Evolutionary conservation across 2,329 filamentous ascomycete genomes (phyloP).

Genomic region (Ambrosiella cleistominuta): DNA sequence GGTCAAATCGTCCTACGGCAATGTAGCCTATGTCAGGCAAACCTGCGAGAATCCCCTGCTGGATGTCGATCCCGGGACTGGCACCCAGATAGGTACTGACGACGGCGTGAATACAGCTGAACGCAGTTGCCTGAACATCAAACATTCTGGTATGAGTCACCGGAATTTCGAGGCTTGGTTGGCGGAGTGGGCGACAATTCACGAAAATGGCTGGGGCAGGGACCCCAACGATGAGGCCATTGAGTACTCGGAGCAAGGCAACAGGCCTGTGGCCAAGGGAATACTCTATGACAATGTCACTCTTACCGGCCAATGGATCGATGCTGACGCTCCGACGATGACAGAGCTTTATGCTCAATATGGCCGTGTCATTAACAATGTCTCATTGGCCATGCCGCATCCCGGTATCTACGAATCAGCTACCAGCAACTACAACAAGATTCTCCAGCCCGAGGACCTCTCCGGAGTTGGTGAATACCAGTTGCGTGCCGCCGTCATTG

Average conservation of each 20-base stretch:
- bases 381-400: conserved; percentile 63
- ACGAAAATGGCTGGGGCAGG: conserved; percentile 25
- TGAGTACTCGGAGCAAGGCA: conserved; percentile 17
- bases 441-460: conserved; percentile 50
- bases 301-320: conserved; percentile 51
- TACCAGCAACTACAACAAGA: conserved; percentile 39
- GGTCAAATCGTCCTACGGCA: conserved; percentile 46
- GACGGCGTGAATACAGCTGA: conserved; percentile 25
- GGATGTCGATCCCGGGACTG: background rate
- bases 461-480: conserved; percentile 51
- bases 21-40: conserved; percentile 34
- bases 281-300: conserved; percentile 58
- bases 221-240: conserved; percentile 17
- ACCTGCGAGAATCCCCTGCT: conserved; percentile 46
- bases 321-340: conserved; percentile 34
- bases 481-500: conserved; percentile 50
- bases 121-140: conserved; percentile 47
- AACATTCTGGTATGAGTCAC: conserved; percentile 52
- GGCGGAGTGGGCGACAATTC: conserved; percentile 34
- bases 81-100: conserved; percentile 21
- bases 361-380: conserved; percentile 51
- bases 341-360: conserved; percentile 30
- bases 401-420: conserved; percentile 48
- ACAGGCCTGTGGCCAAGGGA: conserved; percentile 42
- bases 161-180: conserved; percentile 50